Base-by-base conservation (phyloP, 371 early-diverging fungal genomes). In the Gilbertella persicaria region DNA sequence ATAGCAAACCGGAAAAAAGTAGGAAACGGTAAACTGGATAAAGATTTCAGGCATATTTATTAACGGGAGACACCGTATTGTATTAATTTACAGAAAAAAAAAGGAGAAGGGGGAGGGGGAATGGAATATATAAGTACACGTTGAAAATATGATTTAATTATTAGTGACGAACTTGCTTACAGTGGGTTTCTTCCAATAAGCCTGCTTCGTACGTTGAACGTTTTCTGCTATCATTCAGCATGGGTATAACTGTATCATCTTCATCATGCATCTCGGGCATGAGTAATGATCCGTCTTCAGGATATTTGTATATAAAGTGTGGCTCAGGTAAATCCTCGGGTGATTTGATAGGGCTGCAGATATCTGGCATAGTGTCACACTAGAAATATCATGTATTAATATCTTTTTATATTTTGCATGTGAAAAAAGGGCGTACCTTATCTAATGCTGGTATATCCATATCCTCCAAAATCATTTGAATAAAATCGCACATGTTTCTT, bases 401-500 rank as follows among this genome's bases (percentile, higher is more conserved):
- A 33, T 33, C n/a, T 25, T 12, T 9, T 19, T 50, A 12, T 20
- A 25, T 40, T 26, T 17, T 14, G 37, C 20, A 40, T 20, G 10
- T 12, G 35, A 21, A 51, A 14, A 19, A 25, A 26, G 13, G 7
- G 26, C 2, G 45, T 75, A 76, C 77, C 66, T 73, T 72, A 49
- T 70, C 70, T 45, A 77, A 49, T 13, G 64, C 64, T 19, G 78
- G 78, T 4, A 57, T 55, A 17, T 68, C 73, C 64, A 71, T 73
- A 12, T 69, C 62, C 29, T 69, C 66, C 28, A 69, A 53, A 17
- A 69, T 55, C 71, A 73, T 73, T 41, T 71, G 69, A 47, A 78
- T 69, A 42, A 73, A 73, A 42, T 73, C 72, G 14, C 63, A 56
- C 66, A 78, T 73, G 47, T 61, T 69, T 65, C 65, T 69, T 54